A percentile compares a stretch with the other conserved stretches of the same genome.
Evolutionary conservation across 225 moss, liverwort and hornwort species (phyloP).

Genomic region (Sphagnum tenellum): DNA sequence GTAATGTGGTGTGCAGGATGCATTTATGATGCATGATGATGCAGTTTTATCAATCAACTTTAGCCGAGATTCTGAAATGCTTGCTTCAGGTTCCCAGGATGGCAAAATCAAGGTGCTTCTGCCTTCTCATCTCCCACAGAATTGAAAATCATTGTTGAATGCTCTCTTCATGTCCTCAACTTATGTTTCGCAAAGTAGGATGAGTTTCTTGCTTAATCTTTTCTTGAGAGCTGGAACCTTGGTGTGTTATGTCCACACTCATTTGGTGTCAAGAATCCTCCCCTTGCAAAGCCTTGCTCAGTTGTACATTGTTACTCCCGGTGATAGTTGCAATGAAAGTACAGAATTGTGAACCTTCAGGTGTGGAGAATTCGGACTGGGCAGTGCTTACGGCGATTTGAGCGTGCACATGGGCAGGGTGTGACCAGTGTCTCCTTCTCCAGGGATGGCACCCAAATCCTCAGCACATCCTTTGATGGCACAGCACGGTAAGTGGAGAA

Average conservation of each 20-base stretch:
- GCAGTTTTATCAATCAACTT: constrained; percentile 86
- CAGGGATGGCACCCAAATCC: constrained; percentile 83
- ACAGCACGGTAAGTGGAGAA: constrained; percentile 49
- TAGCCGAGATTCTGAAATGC: constrained; percentile 98
- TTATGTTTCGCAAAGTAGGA: background rate
- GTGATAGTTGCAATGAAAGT: too few species aligned
- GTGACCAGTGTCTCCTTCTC: constrained; percentile 92
- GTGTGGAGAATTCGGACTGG: constrained; percentile 98
- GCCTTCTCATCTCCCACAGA: too few species aligned
- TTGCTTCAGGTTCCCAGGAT: constrained; percentile 96
- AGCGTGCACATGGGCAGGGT: constrained; percentile 90
- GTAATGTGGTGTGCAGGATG: constrained; percentile 55
- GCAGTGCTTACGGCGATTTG: constrained; percentile 90
- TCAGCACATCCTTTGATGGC: constrained; percentile 92
- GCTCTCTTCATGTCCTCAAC: background rate
- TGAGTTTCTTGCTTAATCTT: too few species aligned
- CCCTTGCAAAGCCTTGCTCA: too few species aligned
- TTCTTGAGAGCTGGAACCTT: too few species aligned
- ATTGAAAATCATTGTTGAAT: too few species aligned
- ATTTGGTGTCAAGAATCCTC: too few species aligned
- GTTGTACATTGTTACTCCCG: too few species aligned
- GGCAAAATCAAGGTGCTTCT: constrained; percentile 89
- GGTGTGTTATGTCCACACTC: too few species aligned
- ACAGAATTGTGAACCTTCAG: constrained; percentile 21
- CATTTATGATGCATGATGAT: constrained; percentile 99